Evolutionary conservation across 768 basidiomycete species (phyloP), one percentile per base, ranked within the genome.

Genomic region (Termitomyces sp.): DNA sequence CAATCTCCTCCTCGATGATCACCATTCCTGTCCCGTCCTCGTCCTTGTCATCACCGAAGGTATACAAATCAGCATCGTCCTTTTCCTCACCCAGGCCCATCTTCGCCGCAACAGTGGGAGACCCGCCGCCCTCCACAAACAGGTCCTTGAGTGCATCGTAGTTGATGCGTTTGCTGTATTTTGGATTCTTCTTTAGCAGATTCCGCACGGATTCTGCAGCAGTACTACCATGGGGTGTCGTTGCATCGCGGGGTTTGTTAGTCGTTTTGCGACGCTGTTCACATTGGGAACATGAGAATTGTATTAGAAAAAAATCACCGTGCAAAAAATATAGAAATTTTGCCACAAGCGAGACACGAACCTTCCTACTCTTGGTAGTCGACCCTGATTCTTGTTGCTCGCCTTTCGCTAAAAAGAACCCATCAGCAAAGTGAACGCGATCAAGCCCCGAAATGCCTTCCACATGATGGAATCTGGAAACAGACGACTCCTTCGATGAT

Each of bases 121-220:
- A 55, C 9, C 69, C 67, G 37, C 68, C 71, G 55, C 66, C 71
- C 64, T 83, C 82, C 28, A 80, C 74, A 67, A 95, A 91, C 11
- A 96, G 78, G 55, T 83, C 82, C 62, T 89, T 88, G 52, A 95
- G 81, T 0, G 91, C 92, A 62, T 91, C 88, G 68, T 96, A 97
- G 68, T 97, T 97, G 72, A 96, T 95, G 51, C 92, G 84, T 66
- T 91, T 91, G 72, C 90, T 93, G 71, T 94, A 94, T 66, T 85
- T 89, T 23, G 85, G 80, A 60, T 89, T 93, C 73, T 92, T 91
- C 75, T 89, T 88, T 63, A 94, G 76, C 35, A 95, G 78, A 57
- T 84, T 85, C 37, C 80, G 80, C 23, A 91, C 88, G 0, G 88
- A 84, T 63, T 92, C 91, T 19, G 88, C 89, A 0, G 88, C 82